phyloP scores from a whole-genome alignment of 805 yeast species.

The Blastobotrys chiropterorum region DNA sequence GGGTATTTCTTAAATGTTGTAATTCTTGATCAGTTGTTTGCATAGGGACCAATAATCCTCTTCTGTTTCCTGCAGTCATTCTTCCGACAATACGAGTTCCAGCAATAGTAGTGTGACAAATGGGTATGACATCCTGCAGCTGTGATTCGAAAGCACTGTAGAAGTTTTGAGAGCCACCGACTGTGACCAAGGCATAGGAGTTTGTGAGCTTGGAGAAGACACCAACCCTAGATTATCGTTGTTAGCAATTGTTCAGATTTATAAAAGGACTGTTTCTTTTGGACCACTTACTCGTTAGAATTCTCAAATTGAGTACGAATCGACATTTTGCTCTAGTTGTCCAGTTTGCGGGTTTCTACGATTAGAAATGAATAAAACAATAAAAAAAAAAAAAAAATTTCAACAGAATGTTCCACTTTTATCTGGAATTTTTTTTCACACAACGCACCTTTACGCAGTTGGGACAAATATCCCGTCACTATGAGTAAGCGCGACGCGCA shows the following conservation, averaged over 20 bases:
- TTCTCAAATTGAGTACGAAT: slow-evolving; percentile 55
- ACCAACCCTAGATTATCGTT: slow-evolving; percentile 51
- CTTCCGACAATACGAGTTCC: slow-evolving; percentile 98
- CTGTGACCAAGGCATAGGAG: slow-evolving; percentile 92
- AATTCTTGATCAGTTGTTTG: slow-evolving; percentile 98
- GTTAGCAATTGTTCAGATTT: slow-evolving; percentile 4
- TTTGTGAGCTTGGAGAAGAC: slow-evolving; percentile 93
- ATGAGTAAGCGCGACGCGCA: slow-evolving; percentile 1
- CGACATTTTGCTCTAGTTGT: slow-evolving; percentile 24
- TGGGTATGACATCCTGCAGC: slow-evolving; percentile 92
- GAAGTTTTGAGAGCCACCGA: slow-evolving; percentile 86
- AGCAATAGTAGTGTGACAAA: slow-evolving; percentile 95
- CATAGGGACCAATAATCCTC: slow-evolving; percentile 94
- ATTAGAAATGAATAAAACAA: neutral
- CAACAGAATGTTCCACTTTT: neutral
- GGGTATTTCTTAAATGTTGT: slow-evolving; percentile 91
- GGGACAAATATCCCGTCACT: neutral
- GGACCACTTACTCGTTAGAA: slow-evolving; percentile 51
- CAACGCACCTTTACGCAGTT: neutral
- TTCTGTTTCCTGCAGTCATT: slow-evolving; percentile 97
- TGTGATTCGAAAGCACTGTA: slow-evolving; percentile 92
- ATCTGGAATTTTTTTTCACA: neutral
- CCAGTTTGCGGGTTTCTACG: neutral
- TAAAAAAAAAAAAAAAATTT: neutral
- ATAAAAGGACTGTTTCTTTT: neutral